These are phyloP conservation scores for Coffea eugenioides DNA, from an alignment of 257 asterid species.

Conservation along the genomic window DNA sequence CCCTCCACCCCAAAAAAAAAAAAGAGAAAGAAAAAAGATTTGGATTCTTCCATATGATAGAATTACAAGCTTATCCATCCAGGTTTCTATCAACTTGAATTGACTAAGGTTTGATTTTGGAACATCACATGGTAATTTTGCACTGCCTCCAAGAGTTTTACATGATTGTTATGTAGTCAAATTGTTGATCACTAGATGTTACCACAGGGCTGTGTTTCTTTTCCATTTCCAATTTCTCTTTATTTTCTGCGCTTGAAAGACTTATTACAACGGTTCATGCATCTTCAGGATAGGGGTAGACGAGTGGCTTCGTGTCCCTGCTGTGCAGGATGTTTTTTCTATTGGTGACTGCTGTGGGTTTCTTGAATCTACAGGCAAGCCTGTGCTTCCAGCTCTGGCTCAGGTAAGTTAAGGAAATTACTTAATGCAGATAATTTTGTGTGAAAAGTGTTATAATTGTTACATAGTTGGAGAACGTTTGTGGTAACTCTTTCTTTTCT, in stretches of 20 bases:
- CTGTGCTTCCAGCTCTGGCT: constrained; percentile 97
- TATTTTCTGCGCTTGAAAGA: not conserved
- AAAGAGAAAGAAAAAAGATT: not conserved
- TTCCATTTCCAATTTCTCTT: not conserved
- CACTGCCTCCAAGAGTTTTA: not conserved
- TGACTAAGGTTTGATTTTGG: not conserved
- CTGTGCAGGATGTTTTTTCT: constrained; percentile 77
- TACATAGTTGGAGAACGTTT: not conserved
- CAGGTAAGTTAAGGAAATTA: constrained; percentile 44
- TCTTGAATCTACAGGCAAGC: constrained; percentile 84
- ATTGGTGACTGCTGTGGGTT: constrained; percentile 96
- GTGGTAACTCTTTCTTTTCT: not conserved
- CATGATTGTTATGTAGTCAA: not conserved
- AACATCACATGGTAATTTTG: not conserved
- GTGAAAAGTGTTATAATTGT: not conserved
- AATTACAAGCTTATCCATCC: not conserved
- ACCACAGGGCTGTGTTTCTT: not conserved
- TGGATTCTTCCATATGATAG: no score
- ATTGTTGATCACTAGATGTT: not conserved
- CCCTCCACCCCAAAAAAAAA: no score
- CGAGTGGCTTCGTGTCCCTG: constrained; percentile 88
- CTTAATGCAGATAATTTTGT: not conserved
- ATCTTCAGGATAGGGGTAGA: constrained; percentile 83
- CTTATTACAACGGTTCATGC: constrained; percentile 10
- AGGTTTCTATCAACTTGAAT: not conserved